Evolutionary conservation across 2,329 filamentous ascomycete species (phyloP), one percentile per base, ranked within the genome.

Genomic region (Monilinia vaccinii-corymbosi): DNA sequence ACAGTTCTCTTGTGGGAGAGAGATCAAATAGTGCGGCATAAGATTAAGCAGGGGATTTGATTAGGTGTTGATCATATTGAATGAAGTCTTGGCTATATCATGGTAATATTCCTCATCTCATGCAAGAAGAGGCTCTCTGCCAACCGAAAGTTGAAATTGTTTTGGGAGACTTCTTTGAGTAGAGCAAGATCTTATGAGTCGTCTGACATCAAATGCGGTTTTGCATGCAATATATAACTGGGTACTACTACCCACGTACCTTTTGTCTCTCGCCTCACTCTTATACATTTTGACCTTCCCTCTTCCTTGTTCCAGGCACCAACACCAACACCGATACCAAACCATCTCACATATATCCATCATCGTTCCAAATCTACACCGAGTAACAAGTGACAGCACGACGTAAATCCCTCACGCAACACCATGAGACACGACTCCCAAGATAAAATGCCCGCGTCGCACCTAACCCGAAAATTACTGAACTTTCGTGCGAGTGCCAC

Each of bases 1-100:
- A 73, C 78, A 8, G 71, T 75, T 47, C 67, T 79, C 58, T 69
- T 81, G 18, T 80, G 79, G 79, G 74, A 76, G 64, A 74, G 78
- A 57, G 79, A 81, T 68, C 75, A 50, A 34, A 78, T 69, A 52
- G 63, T 68, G 10, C 64, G 59, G 52, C 62, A 66, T 46, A 69
- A 69, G 60, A 64, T 66, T 36, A 69, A 69, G 60, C 63, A 68
- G 56, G 66, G 68, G 8, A 58, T 64, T 16, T 65, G 51, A 66
- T 47, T 44, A 32, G 50, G 31, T 46, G 42, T 55, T 18, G 51
- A 55, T 55, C 16, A n/a, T 55, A 40, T 55, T 44, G 51, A 44
- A 40, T 44, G 51, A 44, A 40, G 8, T 44, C 38, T 55, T 44
- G 38, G 51, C 51, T 18, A 55, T 55, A 55, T 18, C 2, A 7